phyloP scores from a whole-genome alignment of 306 rosid genomes.

The Lablab purpureus region DNA sequence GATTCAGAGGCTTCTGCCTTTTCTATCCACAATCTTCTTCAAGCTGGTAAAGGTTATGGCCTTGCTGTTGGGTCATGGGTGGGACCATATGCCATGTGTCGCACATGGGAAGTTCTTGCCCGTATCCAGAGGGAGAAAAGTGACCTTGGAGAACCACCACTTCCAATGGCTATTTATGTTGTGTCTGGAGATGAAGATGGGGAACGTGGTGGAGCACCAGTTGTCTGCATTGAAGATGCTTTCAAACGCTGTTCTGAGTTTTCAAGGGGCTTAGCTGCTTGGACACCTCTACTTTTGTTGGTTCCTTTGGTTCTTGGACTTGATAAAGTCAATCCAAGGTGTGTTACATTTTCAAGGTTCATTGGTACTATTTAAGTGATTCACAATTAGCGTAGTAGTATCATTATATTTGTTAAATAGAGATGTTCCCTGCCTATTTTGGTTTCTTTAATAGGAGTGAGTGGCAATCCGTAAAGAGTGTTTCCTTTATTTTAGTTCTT shows the following conservation, averaged over 20 bases:
- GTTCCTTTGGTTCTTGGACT: slow-evolving; percentile 99
- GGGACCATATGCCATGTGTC: slow-evolving; percentile 99
- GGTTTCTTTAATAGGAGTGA: neutral
- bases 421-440: neutral
- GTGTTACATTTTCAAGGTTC: slow-evolving; percentile 41
- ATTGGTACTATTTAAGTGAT: slow-evolving; percentile 13
- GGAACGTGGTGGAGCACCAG: slow-evolving; percentile 99
- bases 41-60: slow-evolving; percentile 84
- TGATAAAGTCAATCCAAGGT: slow-evolving; percentile 94
- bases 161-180: slow-evolving; percentile 92
- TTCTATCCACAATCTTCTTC: slow-evolving; percentile 91
- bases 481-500: slow-evolving; percentile 27
- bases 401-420: neutral
- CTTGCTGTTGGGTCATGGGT: slow-evolving; percentile 98
- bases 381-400: neutral
- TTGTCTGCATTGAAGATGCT: slow-evolving; percentile 89
- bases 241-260: slow-evolving; percentile 74
- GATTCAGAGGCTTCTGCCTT: slow-evolving; percentile 77
- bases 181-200: slow-evolving; percentile 99
- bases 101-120: slow-evolving; percentile 89
- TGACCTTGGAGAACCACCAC: slow-evolving; percentile 64
- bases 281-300: slow-evolving; percentile 92
- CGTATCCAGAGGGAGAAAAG: slow-evolving; percentile 57
- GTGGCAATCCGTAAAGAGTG: neutral
- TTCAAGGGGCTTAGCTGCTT: slow-evolving; percentile 53